These are phyloP conservation scores for Eimeria maxima DNA, from an alignment of 169 alveolate species.

Conservation along the genomic window DNA sequence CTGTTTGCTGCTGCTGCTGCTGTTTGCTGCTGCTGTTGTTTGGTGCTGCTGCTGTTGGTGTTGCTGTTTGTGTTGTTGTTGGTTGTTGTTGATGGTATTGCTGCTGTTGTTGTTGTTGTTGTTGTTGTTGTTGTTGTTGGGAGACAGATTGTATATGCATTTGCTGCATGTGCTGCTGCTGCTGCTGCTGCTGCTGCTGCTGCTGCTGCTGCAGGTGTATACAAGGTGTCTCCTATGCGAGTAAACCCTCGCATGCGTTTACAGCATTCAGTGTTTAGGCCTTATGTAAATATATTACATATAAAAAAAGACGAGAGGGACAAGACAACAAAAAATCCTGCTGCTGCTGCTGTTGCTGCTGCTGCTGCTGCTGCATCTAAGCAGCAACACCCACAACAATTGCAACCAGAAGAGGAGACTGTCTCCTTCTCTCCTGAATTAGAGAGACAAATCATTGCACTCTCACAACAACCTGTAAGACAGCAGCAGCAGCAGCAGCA, in stretches of 20 bases:
- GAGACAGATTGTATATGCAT: no score
- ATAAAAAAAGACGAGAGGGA: conserved; percentile 26
- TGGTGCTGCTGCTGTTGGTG: no score
- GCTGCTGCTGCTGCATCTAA: no score
- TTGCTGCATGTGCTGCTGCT: no score
- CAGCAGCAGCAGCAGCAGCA: conserved; percentile 19
- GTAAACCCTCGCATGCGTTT: conserved; percentile 78
- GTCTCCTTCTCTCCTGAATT: conserved; percentile 66
- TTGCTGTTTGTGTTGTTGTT: no score
- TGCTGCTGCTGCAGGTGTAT: conserved; percentile 42
- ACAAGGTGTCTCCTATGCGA: conserved; percentile 71
- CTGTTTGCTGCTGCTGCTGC: conserved; percentile 59
- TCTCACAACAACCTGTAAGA: conserved; percentile 55
- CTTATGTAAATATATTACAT: conserved; percentile 62
- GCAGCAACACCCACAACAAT: no score
- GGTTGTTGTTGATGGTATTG: no score
- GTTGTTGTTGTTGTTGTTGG: no score
- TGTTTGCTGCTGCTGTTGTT: no score
- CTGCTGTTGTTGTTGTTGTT: no score
- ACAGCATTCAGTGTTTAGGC: conserved; percentile 78
- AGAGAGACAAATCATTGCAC: conserved; percentile 44
- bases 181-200: conserved; percentile 22
- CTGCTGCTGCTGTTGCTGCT: conserved; percentile 19
- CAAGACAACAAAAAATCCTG: not conserved
- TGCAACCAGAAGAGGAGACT: not conserved